Conservation (phyloP, 148 eudicot species). For the Rhododendron molle region DNA sequence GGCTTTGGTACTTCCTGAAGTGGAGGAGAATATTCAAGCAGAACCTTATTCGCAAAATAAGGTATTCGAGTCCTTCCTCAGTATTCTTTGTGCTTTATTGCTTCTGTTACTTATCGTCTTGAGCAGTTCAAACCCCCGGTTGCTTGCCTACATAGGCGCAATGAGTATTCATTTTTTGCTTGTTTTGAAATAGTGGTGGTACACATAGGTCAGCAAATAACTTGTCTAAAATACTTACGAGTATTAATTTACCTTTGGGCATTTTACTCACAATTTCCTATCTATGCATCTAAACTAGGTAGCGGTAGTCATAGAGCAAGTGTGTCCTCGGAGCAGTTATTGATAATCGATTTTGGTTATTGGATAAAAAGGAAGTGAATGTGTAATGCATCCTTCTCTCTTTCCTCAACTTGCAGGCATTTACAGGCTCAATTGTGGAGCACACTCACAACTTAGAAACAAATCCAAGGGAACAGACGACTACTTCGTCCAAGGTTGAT, state of each 20-base stretch:
- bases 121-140: background rate
- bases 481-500: conserved; percentile 32
- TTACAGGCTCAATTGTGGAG: conserved; percentile 73
- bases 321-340: conserved; percentile 8
- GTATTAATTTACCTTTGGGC: background rate
- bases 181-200: background rate
- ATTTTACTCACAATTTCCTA: conserved; percentile 25
- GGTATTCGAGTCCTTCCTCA: conserved; percentile 28
- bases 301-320: conserved; percentile 36
- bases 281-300: conserved; percentile 14
- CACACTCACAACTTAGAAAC: conserved; percentile 44
- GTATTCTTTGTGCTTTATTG: background rate
- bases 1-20: conserved; percentile 22
- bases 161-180: background rate
- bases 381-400: conserved; percentile 1
- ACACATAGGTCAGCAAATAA: background rate
- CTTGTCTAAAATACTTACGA: background rate
- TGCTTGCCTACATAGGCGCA: background rate
- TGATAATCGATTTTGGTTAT: background rate
- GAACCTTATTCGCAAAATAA: conserved; percentile 25
- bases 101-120: background rate
- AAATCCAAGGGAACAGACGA: conserved; percentile 25
- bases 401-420: conserved; percentile 43
- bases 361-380: background rate
- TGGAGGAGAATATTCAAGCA: conserved; percentile 28